Conservation (phyloP, 2,329 filamentous ascomycete species). For the Arthrocladium fulminans region DNA sequence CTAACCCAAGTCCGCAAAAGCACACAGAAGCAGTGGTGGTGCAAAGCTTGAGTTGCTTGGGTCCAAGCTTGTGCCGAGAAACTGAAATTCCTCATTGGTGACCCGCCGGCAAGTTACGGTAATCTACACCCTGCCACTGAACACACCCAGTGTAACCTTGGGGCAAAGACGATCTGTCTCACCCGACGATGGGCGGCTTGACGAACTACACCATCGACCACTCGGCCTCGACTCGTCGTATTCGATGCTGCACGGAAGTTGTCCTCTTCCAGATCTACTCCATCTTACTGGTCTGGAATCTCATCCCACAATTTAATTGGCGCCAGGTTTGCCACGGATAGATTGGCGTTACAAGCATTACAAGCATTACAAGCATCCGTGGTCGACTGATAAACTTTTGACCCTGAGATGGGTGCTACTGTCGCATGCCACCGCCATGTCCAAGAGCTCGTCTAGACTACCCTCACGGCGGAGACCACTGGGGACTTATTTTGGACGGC, state of each 20-base stretch:
- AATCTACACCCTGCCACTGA: background rate
- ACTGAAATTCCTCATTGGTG: background rate
- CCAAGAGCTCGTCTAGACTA: background rate
- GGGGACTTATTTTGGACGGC: background rate
- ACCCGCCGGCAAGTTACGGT: background rate
- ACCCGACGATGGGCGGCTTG: too few relatives aligned
- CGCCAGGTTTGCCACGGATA: background rate
- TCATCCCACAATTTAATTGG: background rate
- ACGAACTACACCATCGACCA: too few relatives aligned
- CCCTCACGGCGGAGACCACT: constrained; percentile 8
- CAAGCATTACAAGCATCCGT: background rate
- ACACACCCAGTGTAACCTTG: background rate
- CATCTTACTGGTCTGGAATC: background rate
- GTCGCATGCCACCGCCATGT: constrained; percentile 6
- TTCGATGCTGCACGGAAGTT: background rate
- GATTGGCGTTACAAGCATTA: too few relatives aligned
- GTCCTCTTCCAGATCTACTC: background rate
- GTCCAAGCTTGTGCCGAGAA: background rate
- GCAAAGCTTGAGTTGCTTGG: background rate
- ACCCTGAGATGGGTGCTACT: background rate
- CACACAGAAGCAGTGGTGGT: background rate
- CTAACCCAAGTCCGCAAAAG: background rate
- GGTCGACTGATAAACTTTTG: background rate
- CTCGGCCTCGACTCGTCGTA: background rate
- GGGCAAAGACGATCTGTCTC: too few relatives aligned